Evolutionary conservation across 1,139 yeast genomes (phyloP).

Genomic region (Geotrichum citri-aurantii): DNA sequence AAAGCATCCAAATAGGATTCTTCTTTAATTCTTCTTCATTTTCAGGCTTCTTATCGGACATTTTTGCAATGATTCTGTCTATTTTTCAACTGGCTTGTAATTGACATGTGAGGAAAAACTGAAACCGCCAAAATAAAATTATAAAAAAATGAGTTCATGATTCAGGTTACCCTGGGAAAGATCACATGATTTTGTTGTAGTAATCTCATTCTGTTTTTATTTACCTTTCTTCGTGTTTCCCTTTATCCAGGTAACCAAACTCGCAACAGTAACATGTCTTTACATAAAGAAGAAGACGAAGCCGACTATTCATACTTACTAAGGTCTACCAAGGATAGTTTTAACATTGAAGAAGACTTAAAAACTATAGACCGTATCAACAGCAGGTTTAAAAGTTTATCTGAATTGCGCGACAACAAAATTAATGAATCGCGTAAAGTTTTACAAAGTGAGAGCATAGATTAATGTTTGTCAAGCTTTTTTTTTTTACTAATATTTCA

Average conservation of each 20-base stretch:
- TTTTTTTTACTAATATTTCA: background rate
- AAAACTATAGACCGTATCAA: slow-evolving; percentile 46
- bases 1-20: slow-evolving; percentile 75
- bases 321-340: slow-evolving; percentile 43
- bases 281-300: slow-evolving; percentile 29
- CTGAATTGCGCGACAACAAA: slow-evolving; percentile 31
- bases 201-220: background rate
- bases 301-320: slow-evolving; percentile 40
- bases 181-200: background rate
- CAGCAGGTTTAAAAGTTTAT: slow-evolving; percentile 37
- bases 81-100: background rate
- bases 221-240: background rate
- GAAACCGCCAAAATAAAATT: background rate
- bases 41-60: background rate
- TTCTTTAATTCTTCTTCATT: slow-evolving; percentile 6
- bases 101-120: background rate
- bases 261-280: background rate
- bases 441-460: slow-evolving; percentile 23
- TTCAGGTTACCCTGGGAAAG: slow-evolving; percentile 1
- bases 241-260: background rate
- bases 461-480: no score
- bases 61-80: background rate
- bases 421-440: slow-evolving; percentile 32
- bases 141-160: background rate
- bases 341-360: slow-evolving; percentile 51